Evolutionary conservation across 2,329 filamentous ascomycete species (phyloP), one percentile per base, ranked within the genome.

Genomic region (Paramyrothecium roridum): DNA sequence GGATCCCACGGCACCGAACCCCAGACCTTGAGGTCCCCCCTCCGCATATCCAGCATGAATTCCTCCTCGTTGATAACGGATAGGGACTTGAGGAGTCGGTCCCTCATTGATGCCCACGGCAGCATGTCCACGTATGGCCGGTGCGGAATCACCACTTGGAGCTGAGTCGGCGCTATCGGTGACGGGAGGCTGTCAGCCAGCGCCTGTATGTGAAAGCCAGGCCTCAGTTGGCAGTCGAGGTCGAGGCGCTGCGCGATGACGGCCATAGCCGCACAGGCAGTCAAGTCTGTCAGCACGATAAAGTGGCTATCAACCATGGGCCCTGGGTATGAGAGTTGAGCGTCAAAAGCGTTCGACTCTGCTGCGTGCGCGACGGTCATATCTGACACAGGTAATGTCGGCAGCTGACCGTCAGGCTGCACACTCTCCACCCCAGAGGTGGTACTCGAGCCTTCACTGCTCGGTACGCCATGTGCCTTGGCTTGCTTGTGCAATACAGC

Each of bases 1-100:
- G 71, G 57, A 68, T 72, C 11, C 57, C 59, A 62, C 0, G 59
- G 56, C 0, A 54, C 30, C 0, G 37, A 50, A 0, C 59, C 60
- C 60, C 59, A 62, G 1, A 56, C 53, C 1, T 37, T 58, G 0
- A 62, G 16, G 2, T 26, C 48, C 3, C 52, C 60, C 8, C 13
- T 37, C 0, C 30, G 33, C 30, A 62, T 53, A 10, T 62, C 60
- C 0, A 23, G 16, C 2, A 46, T 37, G 0, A 62, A 26, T 13
- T 59, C 54, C 0, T 49, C 55, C 10, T 58, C 49, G 3, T 60
- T 53, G 0, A 62, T 60, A 2, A 50, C 48, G 0, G 57, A 26
- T 0, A 62, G 40, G 2, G 60, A 62, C 1, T 40, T 49, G 3
- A 62, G 52, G 0, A 62, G 54, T 3, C 48, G 51, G 7, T 62